Base-by-base conservation (phyloP, 129 eudicot genomes). In the Flaveria bidentis region DNA sequence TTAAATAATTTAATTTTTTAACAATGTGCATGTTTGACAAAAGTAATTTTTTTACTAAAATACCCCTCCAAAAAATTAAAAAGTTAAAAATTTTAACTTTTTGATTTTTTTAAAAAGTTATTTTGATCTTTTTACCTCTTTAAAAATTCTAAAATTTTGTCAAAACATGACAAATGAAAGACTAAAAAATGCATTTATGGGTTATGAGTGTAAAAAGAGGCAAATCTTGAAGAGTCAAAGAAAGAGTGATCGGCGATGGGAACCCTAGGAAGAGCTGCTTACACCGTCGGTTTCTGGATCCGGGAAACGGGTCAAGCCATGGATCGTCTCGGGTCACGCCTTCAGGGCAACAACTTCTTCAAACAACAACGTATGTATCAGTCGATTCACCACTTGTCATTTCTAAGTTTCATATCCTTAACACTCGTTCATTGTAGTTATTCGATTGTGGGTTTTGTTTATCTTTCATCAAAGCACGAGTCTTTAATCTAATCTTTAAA, bases 291-390 rank as follows among this genome's bases (percentile, higher is more conserved):
- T 9, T 81, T 79, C 39, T 84, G 87, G 92, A 86, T 91, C 82
- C 83, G 95, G 14, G 89, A 76, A 75, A 88, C 97, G 6, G 97
- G 97, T 61, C 94, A 91, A 80, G 97, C 97, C 81, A 80, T 91
- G 80, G 97, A 91, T 87, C 95, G 97, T 42, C 86, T 91, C 33
- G 95, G 97, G 36, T 86, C 81, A 36, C 85, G 79, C 65, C 88
- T 88, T 67, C 97, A 91, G 60, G 95, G 94, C 80, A 83, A 84
- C 79, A 81, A 85, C 80, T 83, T 45, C 81, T 80, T 86, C 86
- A 81, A 81, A 71, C 86, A 91, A 75, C 90, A 86, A 56, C 78
- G 91, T 91, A 83, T 67, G 55, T 36, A 64, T 52, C 15, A 36
- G 5, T 36, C 41, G 7, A 36, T 5, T 36, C 41, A 36, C 41